Base-by-base conservation (phyloP, 108 stramenopile species). In the Nitzschia palea region DNA sequence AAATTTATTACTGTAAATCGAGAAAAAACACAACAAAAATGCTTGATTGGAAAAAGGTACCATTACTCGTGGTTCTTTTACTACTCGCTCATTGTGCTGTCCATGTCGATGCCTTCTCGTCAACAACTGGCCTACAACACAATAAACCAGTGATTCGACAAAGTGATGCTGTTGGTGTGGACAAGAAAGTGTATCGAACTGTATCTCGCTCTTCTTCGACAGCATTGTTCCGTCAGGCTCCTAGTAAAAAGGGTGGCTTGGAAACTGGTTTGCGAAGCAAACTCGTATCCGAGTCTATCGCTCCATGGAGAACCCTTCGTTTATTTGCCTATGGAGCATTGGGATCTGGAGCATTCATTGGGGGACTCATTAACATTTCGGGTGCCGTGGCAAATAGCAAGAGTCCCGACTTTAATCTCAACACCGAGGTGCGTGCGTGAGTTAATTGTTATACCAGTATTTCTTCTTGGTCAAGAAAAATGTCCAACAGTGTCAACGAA, bases 301-400 rank as follows among this genome's bases (percentile, higher is more conserved):
- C 91, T 15, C 91, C 91, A 18, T 93, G 88, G 85, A 80, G 93
- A 44, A 85, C 86, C 1, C 47, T 92, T 30, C 84, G 91, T 17
- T 61, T 92, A 27, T 92, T 88, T 59, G 31, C 86, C 23, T 92
- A 92, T 60, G 76, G 67, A 35, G 45, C 91, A 4, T 66, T 81
- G 20, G 91, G 84, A n/a, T 75, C 76, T 28, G 91, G 91, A 20
- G 91, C 91, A 0, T 66, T 79, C 47, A 45, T 92, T 42, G 91
- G 91, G 33, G 86, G 87, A 31, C 65, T 92, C 36, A 86, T 92
- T 50, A 89, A 85, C 30, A 42, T 77, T 20, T 52, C 74, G 22
- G 86, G 85, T 18, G 80, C 84, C 0, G 62, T 81, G 0, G 91
- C 91, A 2, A 78, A 68, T 0, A 82, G 82, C 33, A 72, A 69